These are phyloP conservation scores for Candida chauliodis DNA, from an alignment of 805 yeast species.

Conservation along the genomic window DNA sequence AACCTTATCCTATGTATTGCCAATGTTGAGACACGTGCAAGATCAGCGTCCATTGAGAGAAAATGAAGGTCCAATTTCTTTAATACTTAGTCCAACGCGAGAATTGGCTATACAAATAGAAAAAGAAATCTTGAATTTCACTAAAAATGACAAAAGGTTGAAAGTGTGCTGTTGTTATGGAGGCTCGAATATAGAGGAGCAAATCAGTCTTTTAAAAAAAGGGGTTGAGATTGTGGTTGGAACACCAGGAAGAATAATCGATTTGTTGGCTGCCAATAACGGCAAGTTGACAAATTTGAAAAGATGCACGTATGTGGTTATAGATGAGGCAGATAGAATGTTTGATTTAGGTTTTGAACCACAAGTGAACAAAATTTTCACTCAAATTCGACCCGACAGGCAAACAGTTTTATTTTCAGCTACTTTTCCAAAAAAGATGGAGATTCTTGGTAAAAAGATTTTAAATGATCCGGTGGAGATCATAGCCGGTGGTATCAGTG, in stretches of 20 bases:
- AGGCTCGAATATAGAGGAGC: slow-evolving; percentile 78
- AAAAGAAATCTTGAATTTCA: slow-evolving; percentile 60
- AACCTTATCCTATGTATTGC: slow-evolving; percentile 82
- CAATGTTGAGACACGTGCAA: slow-evolving; percentile 77
- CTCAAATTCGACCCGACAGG: slow-evolving; percentile 75
- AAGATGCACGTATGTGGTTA: slow-evolving; percentile 74
- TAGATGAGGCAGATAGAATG: slow-evolving; percentile 96
- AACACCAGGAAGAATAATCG: slow-evolving; percentile 94
- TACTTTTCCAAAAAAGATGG: slow-evolving; percentile 83
- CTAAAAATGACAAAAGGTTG: slow-evolving; percentile 38
- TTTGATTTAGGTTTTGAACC: slow-evolving; percentile 98
- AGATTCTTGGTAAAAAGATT: slow-evolving; percentile 64
- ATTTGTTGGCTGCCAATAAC: slow-evolving; percentile 74
- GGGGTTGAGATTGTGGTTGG: slow-evolving; percentile 83
- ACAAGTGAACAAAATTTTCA: slow-evolving; percentile 77
- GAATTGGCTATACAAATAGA: slow-evolving; percentile 84
- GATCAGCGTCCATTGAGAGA: slow-evolving; percentile 55
- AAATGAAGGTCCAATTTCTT: slow-evolving; percentile 70
- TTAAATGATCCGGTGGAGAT: slow-evolving; percentile 68
- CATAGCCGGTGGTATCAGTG: slow-evolving; percentile 72
- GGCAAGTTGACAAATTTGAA: slow-evolving; percentile 71
- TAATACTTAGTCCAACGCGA: slow-evolving; percentile 86
- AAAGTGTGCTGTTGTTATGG: slow-evolving; percentile 83
- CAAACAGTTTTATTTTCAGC: slow-evolving; percentile 93
- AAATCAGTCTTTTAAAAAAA: slow-evolving; percentile 73